Conservation (phyloP, 2,329 filamentous ascomycete species). For the Monilinia vaccinii-corymbosi region DNA sequence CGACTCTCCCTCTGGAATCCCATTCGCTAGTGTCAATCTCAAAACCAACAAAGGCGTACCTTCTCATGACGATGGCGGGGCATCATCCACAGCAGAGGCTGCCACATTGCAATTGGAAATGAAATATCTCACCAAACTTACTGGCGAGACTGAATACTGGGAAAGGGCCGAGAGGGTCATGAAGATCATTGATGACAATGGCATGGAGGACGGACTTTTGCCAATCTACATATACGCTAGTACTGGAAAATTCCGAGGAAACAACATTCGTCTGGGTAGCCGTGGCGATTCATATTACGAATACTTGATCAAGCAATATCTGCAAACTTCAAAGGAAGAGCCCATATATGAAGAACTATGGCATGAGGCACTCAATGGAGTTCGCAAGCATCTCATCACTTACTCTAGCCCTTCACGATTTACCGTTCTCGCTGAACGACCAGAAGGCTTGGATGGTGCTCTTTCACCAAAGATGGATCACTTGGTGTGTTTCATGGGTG, state of each 20-base stretch:
- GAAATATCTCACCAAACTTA: slow-evolving; percentile 93
- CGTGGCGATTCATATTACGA: slow-evolving; percentile 97
- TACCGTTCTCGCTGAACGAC: slow-evolving; percentile 85
- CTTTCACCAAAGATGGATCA: slow-evolving; percentile 95
- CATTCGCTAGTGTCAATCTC: slow-evolving; percentile 84
- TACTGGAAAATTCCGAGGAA: slow-evolving; percentile 67
- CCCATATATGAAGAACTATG: slow-evolving; percentile 85
- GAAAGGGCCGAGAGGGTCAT: slow-evolving; percentile 86
- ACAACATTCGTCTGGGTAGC: slow-evolving; percentile 85
- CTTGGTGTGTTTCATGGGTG: slow-evolving; percentile 93
- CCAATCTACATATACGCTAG: slow-evolving; percentile 85
- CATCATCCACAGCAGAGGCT: slow-evolving; percentile 89
- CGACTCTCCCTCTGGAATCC: slow-evolving; percentile 76
- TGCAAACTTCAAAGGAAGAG: slow-evolving; percentile 85
- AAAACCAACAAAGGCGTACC: slow-evolving; percentile 65
- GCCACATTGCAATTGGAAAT: slow-evolving; percentile 90
- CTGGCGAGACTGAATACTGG: slow-evolving; percentile 89
- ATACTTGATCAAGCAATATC: slow-evolving; percentile 96
- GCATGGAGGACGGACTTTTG: slow-evolving; percentile 69
- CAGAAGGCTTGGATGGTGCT: slow-evolving; percentile 54
- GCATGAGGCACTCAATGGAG: slow-evolving; percentile 73
- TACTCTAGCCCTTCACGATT: slow-evolving; percentile 74
- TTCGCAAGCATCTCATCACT: slow-evolving; percentile 85
- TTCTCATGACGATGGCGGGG: slow-evolving; percentile 77
- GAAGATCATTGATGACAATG: slow-evolving; percentile 78